Percentiles rank a stretch among this genome's conserved stretches.
Conservation (phyloP, 2,329 filamentous ascomycete species). For the Aureobasidium leucospermi region DNA sequence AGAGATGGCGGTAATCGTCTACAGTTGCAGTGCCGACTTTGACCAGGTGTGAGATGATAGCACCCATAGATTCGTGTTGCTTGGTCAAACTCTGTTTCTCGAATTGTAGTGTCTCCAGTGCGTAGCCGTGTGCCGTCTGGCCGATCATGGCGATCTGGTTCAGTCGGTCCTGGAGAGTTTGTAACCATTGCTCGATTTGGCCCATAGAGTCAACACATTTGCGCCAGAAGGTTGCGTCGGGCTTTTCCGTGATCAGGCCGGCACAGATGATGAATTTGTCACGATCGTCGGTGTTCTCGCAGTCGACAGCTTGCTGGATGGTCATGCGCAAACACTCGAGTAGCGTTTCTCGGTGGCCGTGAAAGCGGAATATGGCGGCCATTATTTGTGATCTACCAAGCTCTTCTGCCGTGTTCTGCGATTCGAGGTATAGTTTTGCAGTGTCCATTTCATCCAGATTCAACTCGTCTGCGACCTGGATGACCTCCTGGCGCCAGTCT, state of each 20-base stretch:
- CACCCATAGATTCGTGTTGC: constrained; percentile 81
- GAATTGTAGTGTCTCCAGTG: constrained; percentile 70
- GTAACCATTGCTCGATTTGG: constrained; percentile 69
- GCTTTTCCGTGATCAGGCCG: constrained; percentile 46
- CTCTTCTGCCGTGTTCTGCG: constrained; percentile 59
- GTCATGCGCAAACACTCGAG: constrained; percentile 79
- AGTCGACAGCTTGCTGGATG: constrained; percentile 51
- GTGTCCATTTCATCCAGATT: constrained; percentile 86
- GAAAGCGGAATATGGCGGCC: constrained; percentile 78
- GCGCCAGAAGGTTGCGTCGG: constrained; percentile 50
- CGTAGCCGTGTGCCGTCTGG: constrained; percentile 54
- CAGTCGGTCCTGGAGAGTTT: constrained; percentile 66
- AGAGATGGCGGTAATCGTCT: constrained; percentile 66
- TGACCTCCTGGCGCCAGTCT: constrained; percentile 74
- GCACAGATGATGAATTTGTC: constrained; percentile 51
- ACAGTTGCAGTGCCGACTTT: constrained; percentile 64
- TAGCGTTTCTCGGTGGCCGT: constrained; percentile 74
- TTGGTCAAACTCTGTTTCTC: constrained; percentile 72
- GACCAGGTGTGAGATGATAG: constrained; percentile 72
- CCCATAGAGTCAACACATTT: constrained; percentile 71
- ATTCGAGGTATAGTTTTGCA: constrained; percentile 62
- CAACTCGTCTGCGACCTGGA: constrained; percentile 79
- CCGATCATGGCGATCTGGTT: constrained; percentile 70
- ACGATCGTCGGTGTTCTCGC: constrained; percentile 39
- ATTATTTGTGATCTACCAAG: constrained; percentile 68